These are phyloP conservation scores for Fraxinus albicans DNA, from an alignment of 305 asterid species.

Conservation along the genomic window DNA sequence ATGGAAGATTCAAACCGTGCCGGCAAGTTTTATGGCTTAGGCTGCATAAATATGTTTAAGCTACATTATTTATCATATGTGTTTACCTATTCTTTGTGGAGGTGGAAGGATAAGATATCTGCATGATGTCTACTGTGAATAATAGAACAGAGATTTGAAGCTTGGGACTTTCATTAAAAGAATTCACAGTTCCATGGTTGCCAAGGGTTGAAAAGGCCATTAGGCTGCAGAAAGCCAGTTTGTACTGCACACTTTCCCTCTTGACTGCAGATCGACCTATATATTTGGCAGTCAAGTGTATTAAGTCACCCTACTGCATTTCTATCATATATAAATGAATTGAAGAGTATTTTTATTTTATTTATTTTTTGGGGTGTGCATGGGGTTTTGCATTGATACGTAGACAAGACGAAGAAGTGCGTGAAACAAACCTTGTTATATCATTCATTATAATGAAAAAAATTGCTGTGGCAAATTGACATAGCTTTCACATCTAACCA, in stretches of 20 bases:
- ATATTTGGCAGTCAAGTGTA: neutral
- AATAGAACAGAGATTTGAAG: neutral
- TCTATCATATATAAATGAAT: neutral
- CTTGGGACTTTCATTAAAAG: neutral
- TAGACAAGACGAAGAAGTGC: neutral
- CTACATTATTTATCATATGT: neutral
- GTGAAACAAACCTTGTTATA: neutral
- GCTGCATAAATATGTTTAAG: neutral
- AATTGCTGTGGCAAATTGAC: neutral
- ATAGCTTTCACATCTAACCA: neutral
- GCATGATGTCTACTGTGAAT: neutral
- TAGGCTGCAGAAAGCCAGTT: neutral
- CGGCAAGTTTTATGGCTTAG: neutral
- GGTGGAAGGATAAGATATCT: neutral
- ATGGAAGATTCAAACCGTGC: neutral
- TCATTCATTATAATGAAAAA: neutral
- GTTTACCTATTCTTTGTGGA: neutral
- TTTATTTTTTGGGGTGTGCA: neutral
- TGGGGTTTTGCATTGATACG: neutral
- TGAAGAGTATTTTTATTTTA: neutral
- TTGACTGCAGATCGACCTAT: neutral
- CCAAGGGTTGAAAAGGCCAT: neutral
- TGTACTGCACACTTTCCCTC: neutral
- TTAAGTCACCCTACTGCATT: neutral
- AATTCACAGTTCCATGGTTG: neutral